Conservation (phyloP, 768 basidiomycete genomes). For the Multifurca ochricompacta region DNA sequence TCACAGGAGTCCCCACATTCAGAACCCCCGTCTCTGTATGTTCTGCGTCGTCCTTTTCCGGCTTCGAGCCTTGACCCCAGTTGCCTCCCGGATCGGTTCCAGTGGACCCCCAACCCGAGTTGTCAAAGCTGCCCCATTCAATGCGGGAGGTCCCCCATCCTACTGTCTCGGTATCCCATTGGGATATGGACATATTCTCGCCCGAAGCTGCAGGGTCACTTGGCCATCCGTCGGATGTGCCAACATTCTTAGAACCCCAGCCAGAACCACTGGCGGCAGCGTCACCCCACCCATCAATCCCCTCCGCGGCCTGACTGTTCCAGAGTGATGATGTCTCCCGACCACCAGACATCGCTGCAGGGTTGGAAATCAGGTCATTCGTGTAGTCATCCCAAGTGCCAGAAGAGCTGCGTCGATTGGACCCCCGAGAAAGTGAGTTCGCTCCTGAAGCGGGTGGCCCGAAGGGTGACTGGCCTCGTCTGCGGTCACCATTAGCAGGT, state of each 20-base stretch:
- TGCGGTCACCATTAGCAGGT: not conserved
- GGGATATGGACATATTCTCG: not conserved
- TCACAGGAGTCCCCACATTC: not conserved
- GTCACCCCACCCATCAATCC: slow-evolving; percentile 7
- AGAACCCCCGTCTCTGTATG: not conserved
- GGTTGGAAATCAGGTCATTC: not conserved
- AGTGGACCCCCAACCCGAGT: not conserved
- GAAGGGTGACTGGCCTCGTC: slow-evolving; percentile 5
- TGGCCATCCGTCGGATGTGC: not conserved
- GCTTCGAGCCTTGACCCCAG: slow-evolving; percentile 5
- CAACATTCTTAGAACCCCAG: not conserved
- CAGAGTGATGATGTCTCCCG: not conserved
- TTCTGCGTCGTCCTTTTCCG: not conserved
- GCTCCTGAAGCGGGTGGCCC: not conserved
- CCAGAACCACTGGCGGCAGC: slow-evolving; percentile 1
- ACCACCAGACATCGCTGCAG: not conserved
- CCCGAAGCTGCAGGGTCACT: not conserved
- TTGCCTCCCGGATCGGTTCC: not conserved
- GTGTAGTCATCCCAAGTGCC: slow-evolving; percentile 10
- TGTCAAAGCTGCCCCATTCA: not conserved
- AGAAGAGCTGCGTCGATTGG: not conserved
- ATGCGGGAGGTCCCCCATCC: slow-evolving; percentile 3
- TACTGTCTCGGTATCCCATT: not conserved
- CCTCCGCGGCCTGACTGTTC: not conserved
- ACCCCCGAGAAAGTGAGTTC: not conserved